These are phyloP conservation scores for Physcomitrellopsis africana DNA, from an alignment of 225 moss, liverwort and hornwort genomes.

Conservation along the genomic window DNA sequence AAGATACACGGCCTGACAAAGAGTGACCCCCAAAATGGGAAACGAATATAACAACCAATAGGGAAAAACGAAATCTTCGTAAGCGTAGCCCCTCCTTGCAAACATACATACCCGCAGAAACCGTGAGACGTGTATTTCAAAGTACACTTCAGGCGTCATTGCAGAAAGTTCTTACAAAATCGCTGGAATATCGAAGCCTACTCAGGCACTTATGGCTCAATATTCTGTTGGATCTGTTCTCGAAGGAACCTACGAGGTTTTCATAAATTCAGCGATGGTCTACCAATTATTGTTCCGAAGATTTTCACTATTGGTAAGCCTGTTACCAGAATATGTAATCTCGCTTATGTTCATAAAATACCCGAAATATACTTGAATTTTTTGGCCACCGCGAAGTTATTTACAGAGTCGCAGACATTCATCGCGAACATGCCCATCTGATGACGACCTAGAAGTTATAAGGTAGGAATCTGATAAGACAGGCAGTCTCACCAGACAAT, in stretches of 20 bases:
- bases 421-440: conserved; percentile 33
- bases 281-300: conserved; percentile 43
- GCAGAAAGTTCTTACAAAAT: conserved; percentile 43
- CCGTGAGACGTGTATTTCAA: conserved; percentile 44
- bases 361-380: conserved; percentile 36
- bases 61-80: conserved; percentile 48
- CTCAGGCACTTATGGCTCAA: conserved; percentile 32
- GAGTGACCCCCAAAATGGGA: conserved; percentile 36
- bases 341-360: conserved; percentile 41
- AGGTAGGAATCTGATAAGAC: conserved; percentile 36
- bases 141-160: conserved; percentile 39
- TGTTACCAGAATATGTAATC: conserved; percentile 56
- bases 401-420: conserved; percentile 36
- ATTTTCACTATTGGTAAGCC: conserved; percentile 52
- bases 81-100: conserved; percentile 54
- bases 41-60: conserved; percentile 63
- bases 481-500: conserved; percentile 78
- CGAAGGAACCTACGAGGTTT: conserved; percentile 30
- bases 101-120: conserved; percentile 48
- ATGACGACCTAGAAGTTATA: conserved; percentile 32
- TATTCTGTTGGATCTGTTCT: conserved; percentile 38
- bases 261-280: conserved; percentile 40
- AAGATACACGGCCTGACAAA: conserved; percentile 54
- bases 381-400: conserved; percentile 37
- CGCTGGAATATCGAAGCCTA: conserved; percentile 46